These are phyloP conservation scores for Epichloe hybrida DNA, from an alignment of 2,329 filamentous ascomycete species.

Conservation along the genomic window DNA sequence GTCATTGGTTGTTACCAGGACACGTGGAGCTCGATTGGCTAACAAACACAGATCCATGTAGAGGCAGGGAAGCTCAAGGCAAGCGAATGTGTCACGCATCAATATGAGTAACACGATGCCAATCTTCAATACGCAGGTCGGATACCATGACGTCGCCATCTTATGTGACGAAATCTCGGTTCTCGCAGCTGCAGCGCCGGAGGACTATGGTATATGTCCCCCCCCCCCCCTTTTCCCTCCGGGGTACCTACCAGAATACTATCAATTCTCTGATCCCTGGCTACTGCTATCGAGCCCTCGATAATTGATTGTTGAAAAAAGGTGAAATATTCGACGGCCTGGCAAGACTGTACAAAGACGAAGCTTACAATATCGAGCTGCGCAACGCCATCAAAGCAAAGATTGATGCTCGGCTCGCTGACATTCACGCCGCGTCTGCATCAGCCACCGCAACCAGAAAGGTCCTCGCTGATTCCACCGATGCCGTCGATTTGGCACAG, in stretches of 20 bases:
- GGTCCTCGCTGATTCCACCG: neutral
- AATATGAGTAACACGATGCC: neutral
- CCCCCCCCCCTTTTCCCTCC: too few relatives aligned
- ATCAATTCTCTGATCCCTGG: too few relatives aligned
- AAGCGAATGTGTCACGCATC: neutral
- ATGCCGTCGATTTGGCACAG: neutral
- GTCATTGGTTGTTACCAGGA: neutral
- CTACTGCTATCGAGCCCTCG: neutral
- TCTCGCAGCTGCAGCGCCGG: neutral
- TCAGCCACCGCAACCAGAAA: neutral
- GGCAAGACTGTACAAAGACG: neutral
- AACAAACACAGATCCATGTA: neutral
- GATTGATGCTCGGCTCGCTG: neutral
- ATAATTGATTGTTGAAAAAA: neutral
- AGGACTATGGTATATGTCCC: neutral
- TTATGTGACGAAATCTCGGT: neutral
- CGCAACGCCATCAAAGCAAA: neutral
- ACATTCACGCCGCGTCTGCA: neutral
- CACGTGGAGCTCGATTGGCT: neutral
- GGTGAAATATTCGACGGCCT: neutral
- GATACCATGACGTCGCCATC: neutral
- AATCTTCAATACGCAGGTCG: neutral
- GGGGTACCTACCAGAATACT: neutral
- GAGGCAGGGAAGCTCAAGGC: neutral
- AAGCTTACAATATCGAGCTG: neutral